Base-by-base conservation (phyloP, 73 alveolate genomes). In the Vitrella brassicaformis region DNA sequence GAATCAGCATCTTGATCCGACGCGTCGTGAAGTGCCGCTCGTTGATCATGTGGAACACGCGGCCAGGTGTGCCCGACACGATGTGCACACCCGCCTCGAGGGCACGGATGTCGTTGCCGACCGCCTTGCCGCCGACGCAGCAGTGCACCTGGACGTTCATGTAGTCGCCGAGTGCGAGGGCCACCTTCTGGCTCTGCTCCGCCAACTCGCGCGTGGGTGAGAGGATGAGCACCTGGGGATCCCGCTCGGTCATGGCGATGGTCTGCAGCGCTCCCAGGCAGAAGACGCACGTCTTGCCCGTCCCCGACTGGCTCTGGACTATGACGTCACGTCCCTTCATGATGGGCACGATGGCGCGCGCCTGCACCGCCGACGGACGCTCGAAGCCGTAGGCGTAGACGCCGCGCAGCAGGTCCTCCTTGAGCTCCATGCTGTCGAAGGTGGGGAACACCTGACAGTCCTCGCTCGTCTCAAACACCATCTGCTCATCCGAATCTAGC, bases 181-280 rank as follows among this genome's bases (percentile, higher is more conserved):
- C 73, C 28, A 86, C 92, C 84, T 87, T 76, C 68, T 82, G 90
- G 46, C 90, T 82, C 85, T 92, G 96, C 87, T 92, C 96, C 19
- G 97, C 96, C 74, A 92, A 87, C 81, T 92, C 97, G 80, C 97
- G 89, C 32, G 94, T 88, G 19, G 97, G 96, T 31, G 93, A 83
- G 47, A 92, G 80, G 31, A 92, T 84, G 45, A 92, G 73, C 18
- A 85, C 93, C 79, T 92, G 92, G 31, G 96, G 93, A 80, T 89
- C 91, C 28, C 94, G 80, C 30, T 88, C 69, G 25, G 66, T 45
- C 0, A 85, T 71, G 79, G 87, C 94, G 27, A 89, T 70, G 25
- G 86, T 67, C 79, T 89, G 92, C 66, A 92, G 87, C 26, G 97
- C 90, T 0, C 96, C 95, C 25, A 90, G 86, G 73, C 93, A 67